Percentiles rank a stretch among this genome's conserved stretches.
phyloP scores from a whole-genome alignment of 1,284 basidiomycete genomes.

The Sanghuangporus weigelae region DNA sequence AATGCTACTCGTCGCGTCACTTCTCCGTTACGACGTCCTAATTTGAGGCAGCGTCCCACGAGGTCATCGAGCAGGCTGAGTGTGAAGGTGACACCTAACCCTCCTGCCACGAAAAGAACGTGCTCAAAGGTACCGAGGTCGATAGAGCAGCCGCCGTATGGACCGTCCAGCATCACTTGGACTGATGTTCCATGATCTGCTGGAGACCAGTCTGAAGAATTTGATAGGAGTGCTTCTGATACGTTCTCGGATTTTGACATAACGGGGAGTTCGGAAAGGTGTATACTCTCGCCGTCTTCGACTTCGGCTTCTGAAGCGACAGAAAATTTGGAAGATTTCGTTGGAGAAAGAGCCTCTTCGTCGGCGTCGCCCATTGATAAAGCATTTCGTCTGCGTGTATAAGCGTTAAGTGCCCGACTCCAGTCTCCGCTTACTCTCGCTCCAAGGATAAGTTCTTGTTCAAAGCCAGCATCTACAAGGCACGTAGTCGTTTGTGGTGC shows the following conservation, averaged over 20 bases:
- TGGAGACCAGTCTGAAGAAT: not conserved
- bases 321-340: constrained; percentile 1
- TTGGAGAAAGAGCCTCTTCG: not conserved
- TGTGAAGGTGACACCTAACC: constrained; percentile 61
- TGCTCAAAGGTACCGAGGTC: constrained; percentile 51
- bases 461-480: constrained; percentile 27
- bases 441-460: constrained; percentile 44
- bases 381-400: constrained; percentile 28
- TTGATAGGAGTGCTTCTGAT: not conserved
- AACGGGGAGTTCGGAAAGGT: not conserved
- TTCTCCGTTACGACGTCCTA: constrained; percentile 19
- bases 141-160: constrained; percentile 57
- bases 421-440: constrained; percentile 60
- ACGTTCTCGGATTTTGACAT: not conserved
- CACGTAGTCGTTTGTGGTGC: constrained; percentile 58
- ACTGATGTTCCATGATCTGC: constrained; percentile 26
- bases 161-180: constrained; percentile 60
- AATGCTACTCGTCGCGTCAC: constrained; percentile 53
- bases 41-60: constrained; percentile 42
- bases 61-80: constrained; percentile 63
- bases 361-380: constrained; percentile 9
- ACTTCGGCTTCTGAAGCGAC: constrained; percentile 11
- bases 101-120: constrained; percentile 60
- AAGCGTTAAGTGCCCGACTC: constrained; percentile 54
- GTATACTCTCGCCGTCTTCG: not conserved